These are phyloP conservation scores for Paramecium caudatum DNA, from an alignment of 73 alveolate species.

Conservation along the genomic window DNA sequence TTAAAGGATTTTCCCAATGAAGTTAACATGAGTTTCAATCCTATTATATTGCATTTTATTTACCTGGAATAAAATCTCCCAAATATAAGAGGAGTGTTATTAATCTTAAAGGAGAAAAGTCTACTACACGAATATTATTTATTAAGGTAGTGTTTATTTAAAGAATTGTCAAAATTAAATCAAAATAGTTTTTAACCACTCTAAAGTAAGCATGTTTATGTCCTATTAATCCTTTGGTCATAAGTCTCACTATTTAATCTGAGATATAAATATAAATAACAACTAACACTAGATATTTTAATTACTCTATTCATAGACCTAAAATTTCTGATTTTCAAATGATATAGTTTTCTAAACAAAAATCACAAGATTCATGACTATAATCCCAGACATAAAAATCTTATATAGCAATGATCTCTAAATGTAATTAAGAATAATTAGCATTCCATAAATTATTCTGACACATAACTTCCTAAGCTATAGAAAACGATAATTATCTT, in stretches of 20 bases:
- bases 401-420: not conserved
- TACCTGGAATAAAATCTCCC: conserved; percentile 39
- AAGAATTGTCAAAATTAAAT: conserved; percentile 5
- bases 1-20: not conserved
- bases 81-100: not conserved
- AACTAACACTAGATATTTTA: not conserved
- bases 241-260: not conserved
- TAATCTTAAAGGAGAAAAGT: conserved; percentile 22
- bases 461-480: not conserved
- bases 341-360: not conserved
- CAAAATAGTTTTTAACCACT: conserved; percentile 36
- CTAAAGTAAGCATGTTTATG: conserved; percentile 37
- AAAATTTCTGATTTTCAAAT: not conserved
- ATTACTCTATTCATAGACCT: not conserved
- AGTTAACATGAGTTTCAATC: conserved; percentile 3
- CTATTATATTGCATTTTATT: not conserved
- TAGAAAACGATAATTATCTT: conserved; percentile 28
- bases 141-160: conserved; percentile 1
- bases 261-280: not conserved
- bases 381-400: not conserved
- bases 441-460: not conserved
- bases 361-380: not conserved
- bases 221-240: conserved; percentile 8
- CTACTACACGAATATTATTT: not conserved
- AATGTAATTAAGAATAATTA: not conserved